Percentiles rank a stretch among this genome's conserved stretches.
Conservation (phyloP, 2,329 filamentous ascomycete species). For the Aspergillus fumigatus region DNA sequence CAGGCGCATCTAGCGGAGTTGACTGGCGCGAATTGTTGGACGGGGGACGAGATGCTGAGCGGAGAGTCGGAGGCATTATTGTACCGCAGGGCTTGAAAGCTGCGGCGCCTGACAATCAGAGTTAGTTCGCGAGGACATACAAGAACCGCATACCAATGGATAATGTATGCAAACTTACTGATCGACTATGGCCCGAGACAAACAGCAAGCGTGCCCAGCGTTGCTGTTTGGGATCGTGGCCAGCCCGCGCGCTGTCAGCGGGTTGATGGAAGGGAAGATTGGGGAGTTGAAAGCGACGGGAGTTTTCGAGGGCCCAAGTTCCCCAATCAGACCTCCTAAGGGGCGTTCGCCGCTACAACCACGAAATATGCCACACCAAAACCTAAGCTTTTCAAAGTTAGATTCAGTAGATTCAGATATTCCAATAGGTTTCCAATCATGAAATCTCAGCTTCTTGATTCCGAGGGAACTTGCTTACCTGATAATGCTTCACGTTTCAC, state of each 20-base stretch:
- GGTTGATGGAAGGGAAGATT: slow-evolving; percentile 24
- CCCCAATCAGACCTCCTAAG: slow-evolving; percentile 21
- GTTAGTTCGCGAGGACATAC: slow-evolving; percentile 19
- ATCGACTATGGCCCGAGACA: slow-evolving; percentile 18
- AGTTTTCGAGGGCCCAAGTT: slow-evolving; percentile 23
- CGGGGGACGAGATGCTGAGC: slow-evolving; percentile 28
- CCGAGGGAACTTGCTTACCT: slow-evolving; percentile 3
- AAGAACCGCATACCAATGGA: background rate
- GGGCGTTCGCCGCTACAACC: slow-evolving; percentile 19
- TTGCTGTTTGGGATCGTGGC: slow-evolving; percentile 28
- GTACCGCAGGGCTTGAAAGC: slow-evolving; percentile 16
- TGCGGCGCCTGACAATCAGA: slow-evolving; percentile 12
- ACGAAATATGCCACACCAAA: slow-evolving; percentile 10
- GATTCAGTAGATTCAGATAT: background rate
- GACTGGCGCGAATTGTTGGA: slow-evolving; percentile 30
- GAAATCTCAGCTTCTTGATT: slow-evolving; percentile 1
- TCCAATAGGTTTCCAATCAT: background rate
- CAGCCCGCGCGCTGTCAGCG: slow-evolving; percentile 28
- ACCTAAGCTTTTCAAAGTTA: slow-evolving; percentile 3
- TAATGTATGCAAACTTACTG: slow-evolving; percentile 16
- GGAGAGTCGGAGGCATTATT: slow-evolving; percentile 34
- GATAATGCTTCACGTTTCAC: slow-evolving; percentile 2
- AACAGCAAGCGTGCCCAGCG: slow-evolving; percentile 27
- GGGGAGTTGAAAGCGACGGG: slow-evolving; percentile 22
- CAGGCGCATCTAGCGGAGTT: slow-evolving; percentile 23